phyloP scores from a whole-genome alignment of 2,329 filamentous ascomycete species.

The Tolypocladium tundrense region DNA sequence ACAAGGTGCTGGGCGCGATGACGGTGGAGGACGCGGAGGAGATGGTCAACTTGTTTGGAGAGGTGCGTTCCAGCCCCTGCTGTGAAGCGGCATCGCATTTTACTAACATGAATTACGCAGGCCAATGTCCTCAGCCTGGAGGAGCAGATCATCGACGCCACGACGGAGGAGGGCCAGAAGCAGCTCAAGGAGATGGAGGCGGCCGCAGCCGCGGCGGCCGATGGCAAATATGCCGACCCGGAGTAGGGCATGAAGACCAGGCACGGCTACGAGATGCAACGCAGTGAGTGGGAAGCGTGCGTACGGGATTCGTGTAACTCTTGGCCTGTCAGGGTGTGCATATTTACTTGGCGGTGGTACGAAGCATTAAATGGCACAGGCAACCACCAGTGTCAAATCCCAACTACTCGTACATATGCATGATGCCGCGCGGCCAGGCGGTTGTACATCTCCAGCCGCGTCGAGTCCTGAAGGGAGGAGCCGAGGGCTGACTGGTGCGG shows the following conservation, averaged over 20 bases:
- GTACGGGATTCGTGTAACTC: neutral
- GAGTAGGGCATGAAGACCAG: conserved; percentile 19
- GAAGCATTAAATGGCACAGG: neutral
- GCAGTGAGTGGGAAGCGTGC: neutral
- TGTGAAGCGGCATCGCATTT: neutral
- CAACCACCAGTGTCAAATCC: neutral
- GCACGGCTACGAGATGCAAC: neutral
- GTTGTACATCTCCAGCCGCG: neutral
- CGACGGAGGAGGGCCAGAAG: conserved; percentile 73
- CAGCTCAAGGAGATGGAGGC: conserved; percentile 67
- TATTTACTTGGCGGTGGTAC: neutral
- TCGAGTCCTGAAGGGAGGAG: neutral
- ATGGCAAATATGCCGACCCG: conserved; percentile 20
- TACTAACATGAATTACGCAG: conserved; percentile 18
- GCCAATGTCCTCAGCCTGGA: conserved; percentile 86
- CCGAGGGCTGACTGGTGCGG: neutral
- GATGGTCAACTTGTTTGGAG: conserved; percentile 66
- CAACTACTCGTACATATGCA: neutral
- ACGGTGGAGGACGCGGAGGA: conserved; percentile 80
- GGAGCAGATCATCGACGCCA: conserved; percentile 90
- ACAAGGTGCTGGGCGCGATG: conserved; percentile 67
- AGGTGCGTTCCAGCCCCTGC: conserved; percentile 31
- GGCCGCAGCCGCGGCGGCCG: conserved; percentile 23
- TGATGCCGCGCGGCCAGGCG: neutral
- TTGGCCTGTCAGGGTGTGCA: neutral